Conservation (phyloP, 352 stramenopile genomes). For the Aphanomyces astaci region DNA sequence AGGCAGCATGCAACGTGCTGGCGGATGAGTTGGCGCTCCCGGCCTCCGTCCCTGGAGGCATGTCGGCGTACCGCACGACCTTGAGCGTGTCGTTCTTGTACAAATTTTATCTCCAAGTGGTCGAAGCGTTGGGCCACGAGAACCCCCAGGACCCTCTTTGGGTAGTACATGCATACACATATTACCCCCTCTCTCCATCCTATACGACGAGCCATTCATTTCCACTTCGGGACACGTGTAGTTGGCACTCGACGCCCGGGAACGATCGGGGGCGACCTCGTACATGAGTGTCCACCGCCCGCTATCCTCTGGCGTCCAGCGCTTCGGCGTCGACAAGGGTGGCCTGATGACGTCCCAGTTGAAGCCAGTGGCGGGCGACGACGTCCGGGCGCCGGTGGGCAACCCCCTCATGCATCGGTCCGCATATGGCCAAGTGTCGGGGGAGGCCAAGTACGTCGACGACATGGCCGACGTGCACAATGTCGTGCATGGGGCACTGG, state of each 20-base stretch:
- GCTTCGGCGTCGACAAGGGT: conserved; percentile 49
- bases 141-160: conserved; percentile 20
- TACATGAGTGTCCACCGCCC: conserved; percentile 52
- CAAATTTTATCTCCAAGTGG: conserved; percentile 89
- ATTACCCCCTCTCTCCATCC: not conserved
- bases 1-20: conserved; percentile 73
- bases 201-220: not conserved
- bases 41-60: conserved; percentile 86
- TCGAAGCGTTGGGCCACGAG: conserved; percentile 45
- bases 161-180: conserved; percentile 15
- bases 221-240: not conserved
- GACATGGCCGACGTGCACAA: conserved; percentile 85
- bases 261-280: conserved; percentile 44
- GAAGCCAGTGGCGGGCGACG: conserved; percentile 31
- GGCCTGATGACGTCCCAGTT: conserved; percentile 61
- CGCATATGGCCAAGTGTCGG: conserved; percentile 89
- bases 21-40: conserved; percentile 87
- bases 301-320: conserved; percentile 46
- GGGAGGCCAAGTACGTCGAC: conserved; percentile 92
- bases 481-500: conserved; percentile 88
- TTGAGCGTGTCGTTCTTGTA: conserved; percentile 92
- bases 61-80: conserved; percentile 91
- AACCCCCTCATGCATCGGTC: conserved; percentile 90
- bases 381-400: conserved; percentile 67
- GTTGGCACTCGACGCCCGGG: conserved; percentile 28